Evolutionary conservation across 2,329 filamentous ascomycete species (phyloP), one percentile per base, ranked within the genome.

Genomic region (Leptographium lundbergii): DNA sequence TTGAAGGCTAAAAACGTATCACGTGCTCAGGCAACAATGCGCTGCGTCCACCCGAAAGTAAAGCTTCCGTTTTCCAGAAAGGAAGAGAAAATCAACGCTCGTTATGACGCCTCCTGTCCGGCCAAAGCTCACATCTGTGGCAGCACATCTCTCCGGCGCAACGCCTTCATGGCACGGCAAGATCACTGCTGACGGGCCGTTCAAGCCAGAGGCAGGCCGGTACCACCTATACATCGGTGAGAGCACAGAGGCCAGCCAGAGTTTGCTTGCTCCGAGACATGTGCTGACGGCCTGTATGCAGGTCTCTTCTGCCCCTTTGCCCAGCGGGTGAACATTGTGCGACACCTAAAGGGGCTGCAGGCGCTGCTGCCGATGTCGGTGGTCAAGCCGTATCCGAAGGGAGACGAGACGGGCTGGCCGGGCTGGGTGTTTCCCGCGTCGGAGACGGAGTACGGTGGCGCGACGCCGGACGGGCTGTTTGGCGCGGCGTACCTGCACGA

Each of bases 351-450:
- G 65, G 78, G 79, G 39, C 74, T 86, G 2, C 72, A 78, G 39
- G 69, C 75, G 13, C 71, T 79, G 42, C 77, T 86, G 51, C 73
- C 77, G 6, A 65, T 84, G 24, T 82, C 79, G 1, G 72, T 86
- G 4, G 82, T 87, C 1, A 80, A 80, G 63, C 79, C 84, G 0
- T 87, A 87, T 62, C 85, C 85, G 0, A 88, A 87, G 66, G 83
- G 82, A 56, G 77, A 84, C 63, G 75, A 78, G 22, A 76, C 78
- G 9, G 83, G 84, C 39, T 86, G 81, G 80, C 80, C 81, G 0
- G 83, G 81, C 17, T 85, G 81, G 81, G 73, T 75, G 34, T 87
- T 87, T 64, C 78, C 81, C 0, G 69, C 69, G 3, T 72, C 73
- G 0, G 67, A 77, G 58, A 70, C 77, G 54, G 73, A 79, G 63